phyloP scores from a whole-genome alignment of 192 early-diverging fungal species.

The Phlyctochytrium planicorne region DNA sequence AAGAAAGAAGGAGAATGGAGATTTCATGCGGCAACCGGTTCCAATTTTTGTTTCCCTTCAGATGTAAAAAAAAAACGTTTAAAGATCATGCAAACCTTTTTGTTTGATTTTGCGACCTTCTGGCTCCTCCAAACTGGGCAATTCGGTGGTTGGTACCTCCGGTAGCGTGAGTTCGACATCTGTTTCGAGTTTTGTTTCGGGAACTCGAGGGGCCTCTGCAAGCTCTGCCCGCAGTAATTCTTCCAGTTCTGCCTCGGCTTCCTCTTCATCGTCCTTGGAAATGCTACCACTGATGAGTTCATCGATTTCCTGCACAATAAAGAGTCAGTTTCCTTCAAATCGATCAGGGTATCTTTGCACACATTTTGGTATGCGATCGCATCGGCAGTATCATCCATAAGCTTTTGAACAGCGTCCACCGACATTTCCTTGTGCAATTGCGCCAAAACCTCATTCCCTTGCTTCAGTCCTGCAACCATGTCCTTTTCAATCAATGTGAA shows the following conservation, averaged over 20 bases:
- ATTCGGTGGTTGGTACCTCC: constrained; percentile 17
- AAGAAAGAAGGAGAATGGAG: too few relatives aligned
- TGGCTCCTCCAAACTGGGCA: too few relatives aligned
- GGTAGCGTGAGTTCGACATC: constrained; percentile 17
- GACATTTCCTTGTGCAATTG: constrained; percentile 83
- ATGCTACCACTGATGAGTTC: constrained; percentile 74
- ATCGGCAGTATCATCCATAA: constrained; percentile 97
- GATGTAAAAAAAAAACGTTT: too few relatives aligned
- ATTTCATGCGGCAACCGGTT: too few relatives aligned
- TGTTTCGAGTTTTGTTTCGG: constrained; percentile 5
- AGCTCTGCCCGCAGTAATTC: neutral
- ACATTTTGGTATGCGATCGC: constrained; percentile 94
- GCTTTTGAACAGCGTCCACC: constrained; percentile 84
- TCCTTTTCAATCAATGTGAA: constrained; percentile 90
- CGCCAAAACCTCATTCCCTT: constrained; percentile 84
- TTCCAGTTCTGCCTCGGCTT: constrained; percentile 17
- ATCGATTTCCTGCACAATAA: constrained; percentile 65
- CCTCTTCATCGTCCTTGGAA: constrained; percentile 82
- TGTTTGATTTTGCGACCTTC: too few relatives aligned
- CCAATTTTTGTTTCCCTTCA: too few relatives aligned
- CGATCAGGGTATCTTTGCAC: neutral
- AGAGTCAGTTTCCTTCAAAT: neutral
- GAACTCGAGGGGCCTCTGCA: neutral
- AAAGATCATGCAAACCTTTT: too few relatives aligned
- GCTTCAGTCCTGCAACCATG: constrained; percentile 77